phyloP scores from a whole-genome alignment of 257 asterid species.

The Orobanche coerulescens region DNA sequence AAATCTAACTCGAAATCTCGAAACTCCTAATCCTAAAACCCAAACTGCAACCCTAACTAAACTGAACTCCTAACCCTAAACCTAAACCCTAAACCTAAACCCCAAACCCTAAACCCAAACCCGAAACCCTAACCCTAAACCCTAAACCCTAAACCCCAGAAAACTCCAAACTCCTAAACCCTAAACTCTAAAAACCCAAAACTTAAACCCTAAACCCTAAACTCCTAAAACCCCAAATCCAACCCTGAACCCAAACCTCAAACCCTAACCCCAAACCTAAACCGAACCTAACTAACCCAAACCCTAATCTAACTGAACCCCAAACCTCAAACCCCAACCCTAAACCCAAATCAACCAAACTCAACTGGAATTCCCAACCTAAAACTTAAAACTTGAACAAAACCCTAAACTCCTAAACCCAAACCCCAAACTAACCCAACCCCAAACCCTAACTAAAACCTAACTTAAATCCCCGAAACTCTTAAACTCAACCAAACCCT shows the following conservation, averaged over 20 bases:
- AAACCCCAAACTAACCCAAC: slow-evolving; percentile 24
- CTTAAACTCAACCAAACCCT: slow-evolving; percentile 13
- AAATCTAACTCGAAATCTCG: slow-evolving; percentile 2
- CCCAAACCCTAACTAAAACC: slow-evolving; percentile 21
- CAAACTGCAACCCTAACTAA: neutral
- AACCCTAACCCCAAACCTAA: neutral
- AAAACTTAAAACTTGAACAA: slow-evolving; percentile 12
- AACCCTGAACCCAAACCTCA: neutral
- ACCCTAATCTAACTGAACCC: slow-evolving; percentile 5
- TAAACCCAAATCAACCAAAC: slow-evolving; percentile 8
- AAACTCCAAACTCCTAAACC: slow-evolving; percentile 17
- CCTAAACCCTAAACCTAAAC: neutral
- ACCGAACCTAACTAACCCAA: neutral
- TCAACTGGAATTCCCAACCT: slow-evolving; percentile 7
- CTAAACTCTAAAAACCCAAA: slow-evolving; percentile 8
- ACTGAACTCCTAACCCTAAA: neutral
- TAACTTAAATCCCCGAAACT: slow-evolving; percentile 22
- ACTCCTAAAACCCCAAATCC: neutral
- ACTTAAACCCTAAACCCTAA: neutral
- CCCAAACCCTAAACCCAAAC: neutral
- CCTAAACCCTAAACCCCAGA: slow-evolving; percentile 16
- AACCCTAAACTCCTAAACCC: slow-evolving; percentile 23
- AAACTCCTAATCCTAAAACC: slow-evolving; percentile 15
- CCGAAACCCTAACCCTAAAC: slow-evolving; percentile 10
- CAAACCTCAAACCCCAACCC: neutral